phyloP scores from a whole-genome alignment of 1,284 basidiomycete genomes.

The Moniliophthora roreri region DNA sequence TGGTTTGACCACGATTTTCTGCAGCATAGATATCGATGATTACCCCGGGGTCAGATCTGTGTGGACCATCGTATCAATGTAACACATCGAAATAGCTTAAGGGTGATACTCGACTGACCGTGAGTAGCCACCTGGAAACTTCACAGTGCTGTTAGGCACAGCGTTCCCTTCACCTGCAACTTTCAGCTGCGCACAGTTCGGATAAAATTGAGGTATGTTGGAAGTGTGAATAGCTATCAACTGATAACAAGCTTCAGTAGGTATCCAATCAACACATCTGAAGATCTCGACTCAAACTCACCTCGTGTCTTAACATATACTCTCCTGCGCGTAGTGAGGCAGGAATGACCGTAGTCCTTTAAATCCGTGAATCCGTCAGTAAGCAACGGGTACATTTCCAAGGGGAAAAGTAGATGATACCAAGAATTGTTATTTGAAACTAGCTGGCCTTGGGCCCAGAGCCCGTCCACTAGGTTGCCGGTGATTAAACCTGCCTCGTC shows the following conservation, averaged over 20 bases:
- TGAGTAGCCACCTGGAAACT: conserved; percentile 37
- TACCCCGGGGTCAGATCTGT: conserved; percentile 33
- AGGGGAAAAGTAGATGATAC: conserved; percentile 4
- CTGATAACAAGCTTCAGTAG: conserved; percentile 9
- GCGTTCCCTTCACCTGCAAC: conserved; percentile 33
- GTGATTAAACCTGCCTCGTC: conserved; percentile 35
- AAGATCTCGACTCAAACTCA: conserved; percentile 3
- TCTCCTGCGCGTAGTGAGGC: conserved; percentile 32
- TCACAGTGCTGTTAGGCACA: conserved; percentile 32
- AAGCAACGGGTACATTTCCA: too few species aligned
- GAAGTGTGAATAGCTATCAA: conserved; percentile 33
- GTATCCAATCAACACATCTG: not conserved
- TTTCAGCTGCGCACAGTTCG: conserved; percentile 37
- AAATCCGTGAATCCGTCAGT: not conserved
- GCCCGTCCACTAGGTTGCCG: conserved; percentile 31
- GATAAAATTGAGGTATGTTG: conserved; percentile 37
- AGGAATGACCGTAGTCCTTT: conserved; percentile 34
- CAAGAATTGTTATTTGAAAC: conserved; percentile 35
- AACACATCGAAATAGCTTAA: not conserved
- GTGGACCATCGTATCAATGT: conserved; percentile 2
- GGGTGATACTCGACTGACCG: conserved; percentile 6
- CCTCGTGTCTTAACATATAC: conserved; percentile 37
- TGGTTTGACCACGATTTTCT: conserved; percentile 28
- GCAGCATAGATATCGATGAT: conserved; percentile 34
- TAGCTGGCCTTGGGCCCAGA: conserved; percentile 34